These are phyloP conservation scores for Fusarium proliferatum DNA, from an alignment of 2,329 filamentous ascomycete genomes.

Conservation along the genomic window DNA sequence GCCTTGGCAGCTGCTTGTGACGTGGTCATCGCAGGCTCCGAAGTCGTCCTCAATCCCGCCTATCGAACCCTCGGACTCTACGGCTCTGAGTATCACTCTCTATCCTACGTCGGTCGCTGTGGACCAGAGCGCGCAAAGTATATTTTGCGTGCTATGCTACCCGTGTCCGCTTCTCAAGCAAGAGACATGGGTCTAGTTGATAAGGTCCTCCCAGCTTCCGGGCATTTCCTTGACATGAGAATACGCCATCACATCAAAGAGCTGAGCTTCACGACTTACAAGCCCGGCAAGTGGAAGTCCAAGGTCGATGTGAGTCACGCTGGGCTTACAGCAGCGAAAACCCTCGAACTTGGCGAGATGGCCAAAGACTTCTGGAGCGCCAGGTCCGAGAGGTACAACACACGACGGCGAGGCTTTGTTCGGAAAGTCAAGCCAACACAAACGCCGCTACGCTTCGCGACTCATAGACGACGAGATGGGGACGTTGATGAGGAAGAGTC, in stretches of 20 bases:
- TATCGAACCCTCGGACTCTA: conserved; percentile 28
- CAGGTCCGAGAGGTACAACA: conserved; percentile 12
- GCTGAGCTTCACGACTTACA: neutral
- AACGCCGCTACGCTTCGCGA: conserved; percentile 10
- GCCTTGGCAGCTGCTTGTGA: conserved; percentile 30
- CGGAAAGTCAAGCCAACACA: conserved; percentile 5
- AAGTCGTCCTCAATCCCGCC: conserved; percentile 29
- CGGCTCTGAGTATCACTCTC: conserved; percentile 29
- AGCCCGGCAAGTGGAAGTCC: conserved; percentile 4
- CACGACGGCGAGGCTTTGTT: conserved; percentile 9
- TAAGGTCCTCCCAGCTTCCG: conserved; percentile 9
- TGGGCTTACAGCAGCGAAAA: neutral
- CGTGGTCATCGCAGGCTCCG: conserved; percentile 18
- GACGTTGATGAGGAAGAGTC: conserved; percentile 15
- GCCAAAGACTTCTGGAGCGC: conserved; percentile 26
- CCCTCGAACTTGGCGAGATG: conserved; percentile 17
- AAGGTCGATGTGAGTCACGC: neutral
- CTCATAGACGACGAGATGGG: neutral
- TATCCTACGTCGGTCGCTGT: conserved; percentile 23
- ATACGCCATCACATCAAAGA: neutral
- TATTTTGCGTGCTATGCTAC: conserved; percentile 4
- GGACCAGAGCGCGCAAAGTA: neutral
- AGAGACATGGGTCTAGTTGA: conserved; percentile 4
- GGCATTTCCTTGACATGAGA: neutral
- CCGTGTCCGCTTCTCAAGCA: conserved; percentile 9